These are phyloP conservation scores for Termitomyces sp. DNA, from an alignment of 768 basidiomycete species.

Conservation along the genomic window DNA sequence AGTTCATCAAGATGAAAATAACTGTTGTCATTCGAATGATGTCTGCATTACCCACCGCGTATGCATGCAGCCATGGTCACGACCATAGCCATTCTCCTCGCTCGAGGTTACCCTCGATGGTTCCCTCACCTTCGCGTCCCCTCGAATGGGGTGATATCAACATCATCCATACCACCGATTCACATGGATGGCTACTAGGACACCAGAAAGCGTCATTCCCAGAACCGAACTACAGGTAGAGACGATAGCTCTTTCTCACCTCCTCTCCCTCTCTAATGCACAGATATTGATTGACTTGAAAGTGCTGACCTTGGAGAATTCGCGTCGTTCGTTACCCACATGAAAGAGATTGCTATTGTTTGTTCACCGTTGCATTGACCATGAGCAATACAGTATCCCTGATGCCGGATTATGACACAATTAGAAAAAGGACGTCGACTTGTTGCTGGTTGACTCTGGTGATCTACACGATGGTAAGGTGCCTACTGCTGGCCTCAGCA, in stretches of 20 bases:
- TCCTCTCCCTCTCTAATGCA: background rate
- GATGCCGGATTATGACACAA: background rate
- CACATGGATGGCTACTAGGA: slow-evolving; percentile 67
- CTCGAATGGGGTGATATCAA: slow-evolving; percentile 89
- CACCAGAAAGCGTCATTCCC: slow-evolving; percentile 73
- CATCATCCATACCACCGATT: slow-evolving; percentile 82
- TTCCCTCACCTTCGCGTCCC: slow-evolving; percentile 59
- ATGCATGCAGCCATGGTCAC: slow-evolving; percentile 13
- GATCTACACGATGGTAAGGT: slow-evolving; percentile 65
- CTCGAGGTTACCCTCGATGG: slow-evolving; percentile 32
- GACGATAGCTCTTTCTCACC: background rate
- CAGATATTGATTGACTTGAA: background rate
- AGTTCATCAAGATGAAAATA: background rate
- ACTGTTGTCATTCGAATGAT: background rate
- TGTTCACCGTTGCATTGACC: background rate
- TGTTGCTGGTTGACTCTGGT: background rate
- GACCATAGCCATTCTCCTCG: slow-evolving; percentile 22
- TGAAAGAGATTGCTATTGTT: slow-evolving; percentile 7
- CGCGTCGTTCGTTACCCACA: slow-evolving; percentile 16
- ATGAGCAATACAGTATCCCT: background rate
- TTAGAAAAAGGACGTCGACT: slow-evolving; percentile 22
- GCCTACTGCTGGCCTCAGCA: background rate
- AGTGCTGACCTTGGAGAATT: slow-evolving; percentile 30
- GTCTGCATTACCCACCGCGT: background rate
- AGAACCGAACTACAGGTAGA: slow-evolving; percentile 69